Base-by-base conservation (phyloP, 2,329 filamentous ascomycete species). In the Chlorencoelia australis region DNA sequence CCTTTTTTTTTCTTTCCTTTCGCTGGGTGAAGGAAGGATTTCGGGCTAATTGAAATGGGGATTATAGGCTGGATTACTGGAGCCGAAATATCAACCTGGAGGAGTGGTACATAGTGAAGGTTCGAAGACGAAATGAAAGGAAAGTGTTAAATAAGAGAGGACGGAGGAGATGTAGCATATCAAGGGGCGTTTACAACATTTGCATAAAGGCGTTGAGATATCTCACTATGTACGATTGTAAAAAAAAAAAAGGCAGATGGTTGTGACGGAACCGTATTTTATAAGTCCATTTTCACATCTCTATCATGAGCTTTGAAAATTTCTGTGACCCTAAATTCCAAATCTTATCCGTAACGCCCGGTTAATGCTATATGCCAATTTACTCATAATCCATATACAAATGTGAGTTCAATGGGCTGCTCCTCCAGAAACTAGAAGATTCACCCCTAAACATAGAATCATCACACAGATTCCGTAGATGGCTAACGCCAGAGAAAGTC, bases 381-480 rank as follows among this genome's bases (percentile, higher is more conserved):
- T n/a, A n/a, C n/a, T n/a, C n/a, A n/a, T n/a, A n/a, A n/a, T n/a
- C n/a, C n/a, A n/a, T n/a, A n/a, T n/a, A n/a, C n/a, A n/a, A n/a
- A n/a, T n/a, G n/a, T n/a, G n/a, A n/a, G n/a, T n/a, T n/a, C n/a
- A n/a, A n/a, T n/a, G n/a, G n/a, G n/a, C n/a, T 82, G 75, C 39
- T 70, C 68, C 37, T 69, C 29, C 31, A 69, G 49, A 6, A 75
- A 68, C 50, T 91, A 87, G 51, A 94, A 82, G 10, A 57, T 96
- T 96, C 55, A 87, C 86, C 28, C 75, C 65, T 50, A 98, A 62
- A 56, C 88, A 96, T 31, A 89, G 79, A 18, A 84, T 64, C 91
- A 98, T 96, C 35, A 98, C 87, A 32, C 82, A 62, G 7, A 85
- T 48, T 14, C 91, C 91, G 55, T 98, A 98, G 7, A 87, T 67